Evolutionary conservation across 306 rosid species (phyloP).

Genomic region (Vigna hirtella): DNA sequence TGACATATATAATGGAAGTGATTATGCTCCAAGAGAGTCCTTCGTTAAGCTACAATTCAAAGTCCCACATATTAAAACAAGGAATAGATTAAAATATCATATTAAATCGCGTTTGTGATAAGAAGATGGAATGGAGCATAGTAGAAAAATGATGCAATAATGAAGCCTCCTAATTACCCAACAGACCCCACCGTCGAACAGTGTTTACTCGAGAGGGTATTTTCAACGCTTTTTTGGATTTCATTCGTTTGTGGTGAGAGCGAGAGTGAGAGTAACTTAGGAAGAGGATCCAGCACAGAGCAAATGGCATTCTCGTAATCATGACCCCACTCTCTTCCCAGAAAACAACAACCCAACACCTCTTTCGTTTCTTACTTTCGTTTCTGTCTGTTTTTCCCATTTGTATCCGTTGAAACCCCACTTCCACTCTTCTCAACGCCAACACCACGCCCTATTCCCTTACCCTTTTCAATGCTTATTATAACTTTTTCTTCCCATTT

Average conservation of each 20-base stretch:
- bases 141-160: constrained; percentile 25
- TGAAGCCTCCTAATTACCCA: constrained; percentile 12
- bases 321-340: constrained; percentile 36
- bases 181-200: constrained; percentile 33
- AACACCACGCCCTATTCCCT: background rate
- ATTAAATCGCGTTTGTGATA: background rate
- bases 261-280: background rate
- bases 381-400: constrained; percentile 9
- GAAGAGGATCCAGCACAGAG: background rate
- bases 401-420: constrained; percentile 70
- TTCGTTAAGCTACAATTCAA: background rate
- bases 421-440: constrained; percentile 39
- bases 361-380: constrained; percentile 8
- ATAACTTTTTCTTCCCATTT: background rate
- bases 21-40: constrained; percentile 40
- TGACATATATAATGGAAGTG: background rate
- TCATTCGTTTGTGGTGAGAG: background rate
- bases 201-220: background rate
- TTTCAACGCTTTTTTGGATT: background rate
- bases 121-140: background rate
- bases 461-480: constrained; percentile 21
- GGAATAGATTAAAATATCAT: background rate
- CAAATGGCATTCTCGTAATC: constrained; percentile 15
- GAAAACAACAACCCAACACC: constrained; percentile 38
- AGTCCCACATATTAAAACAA: background rate